Percentiles rank a stretch among this genome's conserved stretches.
These are phyloP conservation scores for Cucurbita pepo DNA, from an alignment of 306 rosid species.

Conservation along the genomic window DNA sequence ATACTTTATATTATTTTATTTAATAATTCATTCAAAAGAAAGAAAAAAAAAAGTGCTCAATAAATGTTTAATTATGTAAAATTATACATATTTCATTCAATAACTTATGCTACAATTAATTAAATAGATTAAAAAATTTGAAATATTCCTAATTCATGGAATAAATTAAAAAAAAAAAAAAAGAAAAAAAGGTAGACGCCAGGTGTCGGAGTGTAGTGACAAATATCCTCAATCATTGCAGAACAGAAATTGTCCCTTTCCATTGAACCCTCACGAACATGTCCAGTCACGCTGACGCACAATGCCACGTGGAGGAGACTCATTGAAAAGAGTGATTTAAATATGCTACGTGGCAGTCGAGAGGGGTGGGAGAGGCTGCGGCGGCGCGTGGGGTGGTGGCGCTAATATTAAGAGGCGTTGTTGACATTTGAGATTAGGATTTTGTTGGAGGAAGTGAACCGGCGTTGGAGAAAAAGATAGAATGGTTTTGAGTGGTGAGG, in stretches of 20 bases:
- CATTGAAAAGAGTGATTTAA: background rate
- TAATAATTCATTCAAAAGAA: too few relatives aligned
- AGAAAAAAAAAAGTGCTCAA: too few relatives aligned
- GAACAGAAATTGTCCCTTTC: background rate
- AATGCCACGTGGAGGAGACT: background rate
- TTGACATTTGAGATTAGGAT: background rate
- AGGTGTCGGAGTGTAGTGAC: background rate
- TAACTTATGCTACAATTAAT: too few relatives aligned
- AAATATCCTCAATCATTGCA: background rate
- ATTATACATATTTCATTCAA: too few relatives aligned
- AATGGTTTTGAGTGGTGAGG: background rate
- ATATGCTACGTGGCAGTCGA: background rate
- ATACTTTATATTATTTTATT: too few relatives aligned
- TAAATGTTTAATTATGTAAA: too few relatives aligned
- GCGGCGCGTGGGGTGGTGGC: background rate
- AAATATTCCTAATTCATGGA: too few relatives aligned
- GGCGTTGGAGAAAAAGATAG: background rate
- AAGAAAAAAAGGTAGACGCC: background rate
- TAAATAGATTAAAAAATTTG: too few relatives aligned
- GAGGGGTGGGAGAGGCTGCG: background rate
- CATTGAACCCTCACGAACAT: background rate
- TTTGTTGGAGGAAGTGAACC: background rate
- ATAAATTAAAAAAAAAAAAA: background rate
- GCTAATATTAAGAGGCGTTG: background rate
- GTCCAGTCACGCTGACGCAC: background rate